phyloP scores from a whole-genome alignment of 768 basidiomycete genomes.

The Psilocybe sp. region DNA sequence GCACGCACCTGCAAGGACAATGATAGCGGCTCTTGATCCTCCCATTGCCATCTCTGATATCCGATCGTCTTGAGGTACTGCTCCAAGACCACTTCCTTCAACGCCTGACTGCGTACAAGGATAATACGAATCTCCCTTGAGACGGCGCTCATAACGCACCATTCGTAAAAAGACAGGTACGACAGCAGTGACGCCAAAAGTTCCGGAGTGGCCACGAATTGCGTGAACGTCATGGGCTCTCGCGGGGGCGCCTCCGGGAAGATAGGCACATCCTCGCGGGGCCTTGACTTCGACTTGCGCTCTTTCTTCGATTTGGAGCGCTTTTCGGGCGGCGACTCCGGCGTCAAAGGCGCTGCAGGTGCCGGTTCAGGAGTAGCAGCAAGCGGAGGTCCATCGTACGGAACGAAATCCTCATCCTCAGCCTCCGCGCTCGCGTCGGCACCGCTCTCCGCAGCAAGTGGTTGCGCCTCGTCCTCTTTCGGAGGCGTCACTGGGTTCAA shows the following conservation, averaged over 20 bases:
- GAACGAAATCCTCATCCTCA: background rate
- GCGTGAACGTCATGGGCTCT: constrained; percentile 31
- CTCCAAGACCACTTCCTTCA: constrained; percentile 68
- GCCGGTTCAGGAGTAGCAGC: too few species aligned
- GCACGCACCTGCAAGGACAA: constrained; percentile 59
- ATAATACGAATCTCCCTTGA: constrained; percentile 50
- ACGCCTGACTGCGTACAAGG: constrained; percentile 44
- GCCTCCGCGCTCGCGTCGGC: constrained; percentile 10
- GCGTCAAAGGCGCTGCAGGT: constrained; percentile 12
- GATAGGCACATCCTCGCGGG: constrained; percentile 7
- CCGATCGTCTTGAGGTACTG: constrained; percentile 70
- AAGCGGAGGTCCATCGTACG: too few species aligned
- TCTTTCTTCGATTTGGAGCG: constrained; percentile 16
- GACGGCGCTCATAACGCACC: constrained; percentile 57
- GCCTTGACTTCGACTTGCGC: constrained; percentile 15
- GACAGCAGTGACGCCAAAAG: constrained; percentile 54
- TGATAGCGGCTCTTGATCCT: constrained; percentile 57
- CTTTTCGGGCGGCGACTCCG: constrained; percentile 21
- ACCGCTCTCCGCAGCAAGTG: background rate
- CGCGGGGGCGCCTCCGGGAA: constrained; percentile 1
- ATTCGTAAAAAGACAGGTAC: constrained; percentile 71
- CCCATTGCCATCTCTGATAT: constrained; percentile 65
- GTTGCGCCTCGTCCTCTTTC: constrained; percentile 7
- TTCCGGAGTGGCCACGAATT: constrained; percentile 50
- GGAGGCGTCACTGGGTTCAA: constrained; percentile 24